Base-by-base conservation (phyloP, 495 filamentous ascomycete genomes). In the Trypethelium eluteriae region DNA sequence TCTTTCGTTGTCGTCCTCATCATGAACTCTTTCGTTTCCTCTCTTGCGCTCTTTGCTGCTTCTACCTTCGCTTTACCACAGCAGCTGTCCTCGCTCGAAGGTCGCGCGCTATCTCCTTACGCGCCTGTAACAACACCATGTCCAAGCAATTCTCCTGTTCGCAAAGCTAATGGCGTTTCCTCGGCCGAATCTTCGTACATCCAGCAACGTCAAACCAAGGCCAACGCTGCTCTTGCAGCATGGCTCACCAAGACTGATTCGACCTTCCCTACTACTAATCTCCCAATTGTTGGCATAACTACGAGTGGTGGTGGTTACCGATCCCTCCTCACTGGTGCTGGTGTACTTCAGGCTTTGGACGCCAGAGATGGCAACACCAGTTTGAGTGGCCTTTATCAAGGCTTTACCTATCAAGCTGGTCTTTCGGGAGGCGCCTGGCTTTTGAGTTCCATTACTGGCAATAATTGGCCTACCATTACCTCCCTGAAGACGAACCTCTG, bases 371-470 rank as follows among this genome's bases (percentile, higher is more conserved):
- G 73, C 53, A 64, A 75, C 62, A 64, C 73, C n/a, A 73, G 72
- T 47, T 73, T 69, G 16, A 74, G 70, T 49, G 81, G 81, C 9
- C 67, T 83, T 1, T 77, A 77, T 36, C 81, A 82, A 64, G 80
- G 70, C 3, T 66, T 82, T 53, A 79, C 77, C 39, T 83, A 83
- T 64, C 72, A 81, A 32, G 63, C 75, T 35, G 81, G 80, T 25
- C 72, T 82, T 2, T 81, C 79, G 0, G 81, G 81, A 7, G 81
- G 81, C 25, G 67, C 67, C 12, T 83, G 81, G 81, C 71, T 83
- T 38, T 69, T 83, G 0, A 75, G 73, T 3, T 80, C 78, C 1
- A 47, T 81, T 41, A 72, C 79, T 9, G 75, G 77, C 1, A 80
- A 77, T 65, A 76, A 82, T 64, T 81, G 77, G 67, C 75, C 78